Base-by-base conservation (phyloP, 495 filamentous ascomycete species). In the Tuber umbilicatum region DNA sequence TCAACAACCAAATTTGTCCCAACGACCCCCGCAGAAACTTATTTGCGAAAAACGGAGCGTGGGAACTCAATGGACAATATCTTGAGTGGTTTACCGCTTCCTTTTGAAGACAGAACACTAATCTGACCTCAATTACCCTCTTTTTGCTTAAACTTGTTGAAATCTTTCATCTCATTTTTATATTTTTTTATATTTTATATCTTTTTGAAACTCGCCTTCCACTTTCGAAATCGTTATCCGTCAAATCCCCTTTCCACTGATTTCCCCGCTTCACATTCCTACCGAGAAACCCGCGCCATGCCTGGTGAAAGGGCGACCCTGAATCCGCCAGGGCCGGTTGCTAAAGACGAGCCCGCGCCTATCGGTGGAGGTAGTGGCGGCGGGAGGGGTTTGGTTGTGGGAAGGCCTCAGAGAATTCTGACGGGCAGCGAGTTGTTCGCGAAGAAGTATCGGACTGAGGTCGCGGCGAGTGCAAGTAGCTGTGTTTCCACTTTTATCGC, bases 371-470 rank as follows among this genome's bases (percentile, higher is more conserved):
- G 40, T 42, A 21, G 68, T 70, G 38, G 45, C 35, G 72, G 60
- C 68, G 14, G 60, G 71, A 41, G n/a, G 50, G 75, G 19, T 35
- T 64, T 64, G 55, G 69, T 69, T 10, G 70, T 41, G 43, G 71
- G 55, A 39, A 69, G 75, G 27, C 77, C 68, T 43, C 45, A 81
- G 68, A 72, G 78, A 38, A 69, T 81, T 39, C 42, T 81, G 23
- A 81, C 76, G 35, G 73, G 74, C 2, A 69, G 71, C 21, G 78
- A 89, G 81, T 84, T 85, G 76, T 91, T 89, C 85, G 83, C 90
- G 75, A 94, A 92, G 83, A 86, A 86, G 76, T 93, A 94, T 83
- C 87, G 91, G 67, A 92, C 91, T n/a, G 90, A 93, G 84, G 88
- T 93, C 50, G 90, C 92, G 68, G 91, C 92, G 21, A 90, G 90